phyloP scores from a whole-genome alignment of 1,284 basidiomycete species.

The Cerioporus squamosus region DNA sequence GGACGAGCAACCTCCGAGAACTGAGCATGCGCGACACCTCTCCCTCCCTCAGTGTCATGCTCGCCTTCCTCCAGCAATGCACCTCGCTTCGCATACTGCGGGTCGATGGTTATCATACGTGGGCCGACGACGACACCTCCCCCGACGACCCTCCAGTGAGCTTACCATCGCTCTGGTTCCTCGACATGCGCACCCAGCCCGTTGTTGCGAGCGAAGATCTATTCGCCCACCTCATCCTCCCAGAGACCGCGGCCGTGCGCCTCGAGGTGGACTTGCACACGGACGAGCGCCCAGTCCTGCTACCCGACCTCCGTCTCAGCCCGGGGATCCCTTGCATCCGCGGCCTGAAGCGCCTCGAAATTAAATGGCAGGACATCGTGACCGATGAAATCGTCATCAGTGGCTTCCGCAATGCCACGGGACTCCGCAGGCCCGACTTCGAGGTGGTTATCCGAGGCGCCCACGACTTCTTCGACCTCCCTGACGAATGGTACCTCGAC shows the following conservation, averaged over 20 bases:
- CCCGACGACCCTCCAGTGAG: neutral
- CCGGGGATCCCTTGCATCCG: neutral
- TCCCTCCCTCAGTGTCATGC: neutral
- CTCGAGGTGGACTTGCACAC: constrained; percentile 3
- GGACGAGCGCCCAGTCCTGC: neutral
- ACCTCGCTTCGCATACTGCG: neutral
- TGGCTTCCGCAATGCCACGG: constrained; percentile 1
- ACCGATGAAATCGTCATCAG: neutral
- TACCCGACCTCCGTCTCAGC: neutral
- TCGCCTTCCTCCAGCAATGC: constrained; percentile 2
- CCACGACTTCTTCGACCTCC: neutral
- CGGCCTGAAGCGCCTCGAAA: neutral
- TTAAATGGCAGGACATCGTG: neutral
- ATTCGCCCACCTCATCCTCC: neutral
- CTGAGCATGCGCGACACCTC: neutral
- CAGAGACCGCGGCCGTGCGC: neutral
- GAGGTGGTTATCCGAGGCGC: neutral
- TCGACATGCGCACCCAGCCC: neutral
- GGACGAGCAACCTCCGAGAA: neutral
- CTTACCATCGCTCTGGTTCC: neutral
- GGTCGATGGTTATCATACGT: neutral
- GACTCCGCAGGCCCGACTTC: constrained; percentile 2
- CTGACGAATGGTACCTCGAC: constrained; percentile 2
- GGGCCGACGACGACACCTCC: neutral
- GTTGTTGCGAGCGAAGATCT: neutral